A percentile compares a stretch with the other conserved stretches of the same genome.
Conservation (phyloP, 2,329 filamentous ascomycete species). For the Mollisiaceae sp. region DNA sequence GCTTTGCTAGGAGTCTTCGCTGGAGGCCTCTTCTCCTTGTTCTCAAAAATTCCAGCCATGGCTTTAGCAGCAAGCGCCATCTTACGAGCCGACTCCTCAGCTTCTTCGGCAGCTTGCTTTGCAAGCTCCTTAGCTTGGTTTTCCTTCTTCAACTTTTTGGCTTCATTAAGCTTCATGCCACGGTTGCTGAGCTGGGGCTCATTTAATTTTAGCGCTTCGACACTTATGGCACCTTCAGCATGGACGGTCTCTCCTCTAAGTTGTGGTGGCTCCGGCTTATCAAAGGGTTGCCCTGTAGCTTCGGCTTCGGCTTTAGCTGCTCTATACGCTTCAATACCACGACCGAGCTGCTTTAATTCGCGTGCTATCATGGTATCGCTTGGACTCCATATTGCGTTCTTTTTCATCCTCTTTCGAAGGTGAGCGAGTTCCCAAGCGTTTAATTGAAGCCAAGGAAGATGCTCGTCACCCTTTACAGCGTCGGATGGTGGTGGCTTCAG, state of each 20-base stretch:
- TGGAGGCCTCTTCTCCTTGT: conserved; percentile 29
- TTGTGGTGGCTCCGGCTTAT: conserved; percentile 45
- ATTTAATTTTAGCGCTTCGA: conserved; percentile 56
- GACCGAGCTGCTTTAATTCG: conserved; percentile 73
- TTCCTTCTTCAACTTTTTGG: conserved; percentile 77
- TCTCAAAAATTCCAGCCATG: conserved; percentile 48
- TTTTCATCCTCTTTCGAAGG: conserved; percentile 86
- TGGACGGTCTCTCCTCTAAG: conserved; percentile 49
- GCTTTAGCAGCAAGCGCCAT: conserved; percentile 55
- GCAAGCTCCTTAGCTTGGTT: conserved; percentile 73
- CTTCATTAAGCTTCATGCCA: conserved; percentile 79
- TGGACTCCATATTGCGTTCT: conserved; percentile 84
- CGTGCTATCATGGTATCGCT: conserved; percentile 86
- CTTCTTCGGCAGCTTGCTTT: conserved; percentile 66
- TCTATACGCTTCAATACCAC: conserved; percentile 66
- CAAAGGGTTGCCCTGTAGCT: conserved; percentile 67
- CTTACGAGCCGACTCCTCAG: conserved; percentile 60
- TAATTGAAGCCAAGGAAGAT: conserved; percentile 69
- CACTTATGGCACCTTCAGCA: conserved; percentile 64
- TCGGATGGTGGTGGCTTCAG: conserved; percentile 64
- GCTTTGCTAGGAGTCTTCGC: conserved; percentile 22
- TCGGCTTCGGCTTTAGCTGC: conserved; percentile 69
- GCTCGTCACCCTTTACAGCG: conserved; percentile 60
- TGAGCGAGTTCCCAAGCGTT: conserved; percentile 69
- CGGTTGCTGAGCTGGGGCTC: conserved; percentile 71